Evolutionary conservation across 2,329 filamentous ascomycete species (phyloP), one percentile per base, ranked within the genome.

Genomic region (Xylariaceae sp.): DNA sequence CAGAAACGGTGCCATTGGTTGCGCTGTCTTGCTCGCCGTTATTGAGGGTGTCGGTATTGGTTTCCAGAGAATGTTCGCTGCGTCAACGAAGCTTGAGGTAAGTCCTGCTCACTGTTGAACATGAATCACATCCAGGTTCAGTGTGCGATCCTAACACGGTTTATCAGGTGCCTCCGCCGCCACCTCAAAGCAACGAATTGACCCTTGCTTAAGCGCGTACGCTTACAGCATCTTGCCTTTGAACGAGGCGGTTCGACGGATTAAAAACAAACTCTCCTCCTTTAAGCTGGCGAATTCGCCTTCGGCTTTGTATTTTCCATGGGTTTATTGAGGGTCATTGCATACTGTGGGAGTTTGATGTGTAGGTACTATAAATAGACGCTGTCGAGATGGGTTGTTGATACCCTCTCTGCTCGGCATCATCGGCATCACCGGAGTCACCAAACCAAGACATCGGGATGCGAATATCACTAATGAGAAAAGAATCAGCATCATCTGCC

Each of bases 11-110:
- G 94, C 94, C 64, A 97, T 99, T 71, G 94, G 93, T 68, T 97
- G 94, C 75, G 94, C 91, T 30, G 89, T 96, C 66, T 83, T 99
- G 71, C 81, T 99, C 51, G 94, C 90, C 54, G 93, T 99, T 66
- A 97, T 99, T 65, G 93, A 99, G 77, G 93, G 94, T 70, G 94
- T 97, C 57, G 93, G 93, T 69, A 97, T 99, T 72, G 92, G 90
- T 7, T 93, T 97, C 79, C 89, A 92, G 75, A 88, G 92, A 75
- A 92, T 96, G 88, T 89, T 96, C 84, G 90, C 92, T 42, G 89
- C 92, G 64, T 88, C 88, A 74, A 96, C 91, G 65, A 88, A 88
- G 78, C 79, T 96, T 68, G 91, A 96, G 78, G 86, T 88, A 70
- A 68, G 78, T 74, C 45, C 55, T 53, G 17, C 4, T 9, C 17